Percentiles rank a stretch among this genome's conserved stretches.
These are phyloP conservation scores for Pythium sukuiense DNA, from an alignment of 352 stramenopile genomes.

Conservation along the genomic window DNA sequence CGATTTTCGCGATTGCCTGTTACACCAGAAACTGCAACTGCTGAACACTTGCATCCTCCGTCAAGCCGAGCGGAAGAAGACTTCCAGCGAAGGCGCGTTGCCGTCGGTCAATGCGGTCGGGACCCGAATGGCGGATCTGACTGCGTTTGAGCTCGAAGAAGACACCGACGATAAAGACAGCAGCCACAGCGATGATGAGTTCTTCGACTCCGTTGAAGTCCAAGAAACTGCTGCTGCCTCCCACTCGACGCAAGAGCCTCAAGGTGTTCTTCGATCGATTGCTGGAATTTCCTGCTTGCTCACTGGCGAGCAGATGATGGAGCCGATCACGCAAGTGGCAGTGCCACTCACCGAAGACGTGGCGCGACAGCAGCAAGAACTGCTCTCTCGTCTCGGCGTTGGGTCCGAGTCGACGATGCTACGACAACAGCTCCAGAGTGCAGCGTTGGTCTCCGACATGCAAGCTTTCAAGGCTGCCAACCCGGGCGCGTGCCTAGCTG, in stretches of 20 bases:
- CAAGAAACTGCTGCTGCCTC: slow-evolving; percentile 19
- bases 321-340: slow-evolving; percentile 64
- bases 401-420: slow-evolving; percentile 64
- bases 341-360: slow-evolving; percentile 81
- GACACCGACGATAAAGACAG: slow-evolving; percentile 33
- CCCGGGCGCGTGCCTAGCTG: slow-evolving; percentile 53
- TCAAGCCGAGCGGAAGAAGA: slow-evolving; percentile 17
- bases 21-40: slow-evolving; percentile 82
- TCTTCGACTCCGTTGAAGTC: slow-evolving; percentile 78
- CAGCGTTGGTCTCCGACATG: slow-evolving; percentile 77
- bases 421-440: slow-evolving; percentile 76
- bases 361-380: slow-evolving; percentile 72
- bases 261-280: slow-evolving; percentile 37
- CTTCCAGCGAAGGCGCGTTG: not conserved
- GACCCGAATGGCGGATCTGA: slow-evolving; percentile 34
- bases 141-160: slow-evolving; percentile 35
- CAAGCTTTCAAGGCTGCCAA: slow-evolving; percentile 87
- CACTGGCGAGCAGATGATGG: slow-evolving; percentile 49
- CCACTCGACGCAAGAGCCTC: not conserved
- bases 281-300: slow-evolving; percentile 41
- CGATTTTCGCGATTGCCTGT: slow-evolving; percentile 71
- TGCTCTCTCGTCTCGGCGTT: slow-evolving; percentile 67
- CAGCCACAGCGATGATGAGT: slow-evolving; percentile 71
- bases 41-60: slow-evolving; percentile 80
- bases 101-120: not conserved